These are phyloP conservation scores for Globisporangium emineosum DNA, from an alignment of 352 stramenopile species.

Conservation along the genomic window DNA sequence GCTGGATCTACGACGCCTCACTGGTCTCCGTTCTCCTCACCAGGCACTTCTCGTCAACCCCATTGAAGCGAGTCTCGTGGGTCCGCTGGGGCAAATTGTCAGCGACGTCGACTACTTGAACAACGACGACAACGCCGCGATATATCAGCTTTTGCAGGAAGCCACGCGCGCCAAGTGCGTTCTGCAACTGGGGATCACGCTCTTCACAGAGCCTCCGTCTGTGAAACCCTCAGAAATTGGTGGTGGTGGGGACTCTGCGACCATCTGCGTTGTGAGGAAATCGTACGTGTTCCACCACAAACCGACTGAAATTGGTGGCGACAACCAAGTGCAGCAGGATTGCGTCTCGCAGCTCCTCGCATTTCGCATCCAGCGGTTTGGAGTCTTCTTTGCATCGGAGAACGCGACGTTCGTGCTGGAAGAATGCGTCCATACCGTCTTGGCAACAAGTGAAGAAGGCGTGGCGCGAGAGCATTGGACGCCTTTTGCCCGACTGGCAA, in stretches of 20 bases:
- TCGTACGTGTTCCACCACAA: conserved; percentile 36
- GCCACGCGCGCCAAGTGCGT: conserved; percentile 20
- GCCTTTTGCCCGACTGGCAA: conserved; percentile 21
- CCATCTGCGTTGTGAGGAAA: conserved; percentile 28
- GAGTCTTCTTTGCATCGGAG: conserved; percentile 32
- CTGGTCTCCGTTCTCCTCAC: no score
- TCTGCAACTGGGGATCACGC: conserved; percentile 9
- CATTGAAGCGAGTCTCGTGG: neutral
- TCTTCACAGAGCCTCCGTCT: neutral
- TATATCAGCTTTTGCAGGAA: conserved; percentile 23
- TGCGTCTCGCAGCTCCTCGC: conserved; percentile 14
- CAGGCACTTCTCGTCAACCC: neutral
- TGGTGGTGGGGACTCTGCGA: neutral
- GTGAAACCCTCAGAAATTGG: neutral
- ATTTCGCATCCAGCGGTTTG: conserved; percentile 29
- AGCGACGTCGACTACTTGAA: conserved; percentile 9
- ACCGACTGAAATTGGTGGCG: conserved; percentile 10
- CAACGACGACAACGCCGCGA: conserved; percentile 15
- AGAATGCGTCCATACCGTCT: neutral
- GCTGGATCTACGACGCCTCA: conserved; percentile 28
- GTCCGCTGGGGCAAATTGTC: conserved; percentile 1
- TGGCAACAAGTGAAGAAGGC: neutral
- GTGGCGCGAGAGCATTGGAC: conserved; percentile 23
- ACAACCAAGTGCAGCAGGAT: neutral
- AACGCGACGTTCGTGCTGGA: conserved; percentile 19